Evolutionary conservation across 1,284 basidiomycete genomes (phyloP), one percentile per base, ranked within the genome.

Genomic region (Nidula niveotomentosa): DNA sequence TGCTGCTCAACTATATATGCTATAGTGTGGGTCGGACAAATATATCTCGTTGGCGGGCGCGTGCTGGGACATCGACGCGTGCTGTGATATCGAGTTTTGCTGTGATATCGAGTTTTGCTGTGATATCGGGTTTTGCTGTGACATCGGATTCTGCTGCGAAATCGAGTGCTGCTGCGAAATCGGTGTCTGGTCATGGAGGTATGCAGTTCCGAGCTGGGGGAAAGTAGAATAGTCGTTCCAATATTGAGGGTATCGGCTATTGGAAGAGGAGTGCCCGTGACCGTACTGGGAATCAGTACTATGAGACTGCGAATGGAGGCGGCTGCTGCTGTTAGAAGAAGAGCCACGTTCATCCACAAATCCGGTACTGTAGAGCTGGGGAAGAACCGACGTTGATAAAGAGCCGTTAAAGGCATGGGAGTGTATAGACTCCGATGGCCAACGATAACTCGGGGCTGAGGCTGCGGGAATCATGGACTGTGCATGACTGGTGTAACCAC

Each of bases 351-450:
- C 74, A 59, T 85, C 84, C 4, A 80, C 71, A 51, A 88, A 71
- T 1, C 86, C 86, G 2, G 85, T 87, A 68, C 85, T 88, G 65
- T 88, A 90, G 61, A 85, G 73, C 59, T 88, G 88, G 1, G 86
- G 84, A 47, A 88, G 73, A 43, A 85, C 84, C 1, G 84, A 84
- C 18, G 86, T 88, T 45, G 85, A 83, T 50, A 87, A 61, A 41
- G 77, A 74, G 10, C 74, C 72, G 10, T 75, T 68, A 56, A 76
- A 79, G 35, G 70, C 60, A 15, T 47, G 45, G 8, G 35, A 66
- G 67, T 43, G 71, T 68, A 39, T 60, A 47, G 65, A 62, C 12
- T 79, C 78, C 39, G 73, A 59, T 1, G 77, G 63, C 84, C 84
- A 86, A 9, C 81, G 73, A 54, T 83, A 78, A 57, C 78, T 81